phyloP scores from a whole-genome alignment of 495 filamentous ascomycete genomes.

The Trichoderma parareesei region DNA sequence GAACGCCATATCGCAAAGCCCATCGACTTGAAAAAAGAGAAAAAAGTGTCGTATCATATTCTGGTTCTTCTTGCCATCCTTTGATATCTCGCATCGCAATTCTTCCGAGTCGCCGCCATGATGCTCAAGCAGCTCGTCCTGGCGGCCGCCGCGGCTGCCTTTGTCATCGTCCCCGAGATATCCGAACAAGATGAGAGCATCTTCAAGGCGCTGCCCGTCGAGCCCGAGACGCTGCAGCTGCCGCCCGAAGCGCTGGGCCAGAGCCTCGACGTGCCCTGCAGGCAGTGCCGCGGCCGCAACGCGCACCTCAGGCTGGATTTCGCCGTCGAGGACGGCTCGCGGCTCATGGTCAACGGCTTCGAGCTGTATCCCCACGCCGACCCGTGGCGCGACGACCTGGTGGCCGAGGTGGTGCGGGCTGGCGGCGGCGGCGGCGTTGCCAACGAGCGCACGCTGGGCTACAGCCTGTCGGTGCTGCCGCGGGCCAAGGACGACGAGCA shows the following conservation, averaged over 20 bases:
- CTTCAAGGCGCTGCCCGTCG: conserved; percentile 22
- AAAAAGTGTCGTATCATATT: background rate
- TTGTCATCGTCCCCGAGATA: conserved; percentile 16
- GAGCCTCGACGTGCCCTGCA: conserved; percentile 14
- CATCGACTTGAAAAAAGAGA: too few relatives aligned
- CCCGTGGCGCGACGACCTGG: conserved; percentile 21
- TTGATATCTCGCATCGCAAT: background rate
- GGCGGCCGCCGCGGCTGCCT: conserved; percentile 24
- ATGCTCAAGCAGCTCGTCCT: background rate
- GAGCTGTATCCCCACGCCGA: conserved; percentile 34
- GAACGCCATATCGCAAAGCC: too few relatives aligned
- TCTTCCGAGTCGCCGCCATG: background rate
- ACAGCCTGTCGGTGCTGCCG: conserved; percentile 16
- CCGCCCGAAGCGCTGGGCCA: conserved; percentile 24
- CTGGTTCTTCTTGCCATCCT: background rate
- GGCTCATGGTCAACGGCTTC: conserved; percentile 36
- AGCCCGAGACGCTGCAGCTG: conserved; percentile 16
- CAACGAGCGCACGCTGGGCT: conserved; percentile 18
- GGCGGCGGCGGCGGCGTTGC: conserved; percentile 12
- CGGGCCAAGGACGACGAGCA: conserved; percentile 23
- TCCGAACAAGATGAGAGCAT: conserved; percentile 18
- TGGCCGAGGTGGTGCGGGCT: conserved; percentile 22
- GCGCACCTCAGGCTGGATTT: conserved; percentile 34
- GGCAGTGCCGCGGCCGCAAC: conserved; percentile 18
- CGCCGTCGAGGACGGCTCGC: conserved; percentile 27